phyloP scores from a whole-genome alignment of 768 basidiomycete genomes.

The Trametes sanguinea region DNA sequence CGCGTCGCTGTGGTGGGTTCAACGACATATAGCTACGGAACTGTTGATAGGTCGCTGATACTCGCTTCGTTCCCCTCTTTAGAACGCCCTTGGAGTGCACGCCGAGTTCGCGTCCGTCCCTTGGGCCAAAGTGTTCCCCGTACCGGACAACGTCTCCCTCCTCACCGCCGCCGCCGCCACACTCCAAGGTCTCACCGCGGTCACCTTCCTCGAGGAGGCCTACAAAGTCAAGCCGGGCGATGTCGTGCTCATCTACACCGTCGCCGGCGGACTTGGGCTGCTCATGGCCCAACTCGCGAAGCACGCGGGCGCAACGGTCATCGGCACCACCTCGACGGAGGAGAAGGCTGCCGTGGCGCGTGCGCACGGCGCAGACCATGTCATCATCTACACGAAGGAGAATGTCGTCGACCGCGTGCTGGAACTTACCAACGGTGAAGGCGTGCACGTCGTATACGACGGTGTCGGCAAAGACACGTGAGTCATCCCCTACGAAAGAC shows the following conservation, averaged over 20 bases:
- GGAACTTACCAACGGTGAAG: slow-evolving; percentile 75
- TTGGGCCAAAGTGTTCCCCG: slow-evolving; percentile 60
- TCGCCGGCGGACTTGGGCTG: slow-evolving; percentile 87
- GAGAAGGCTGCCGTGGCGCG: slow-evolving; percentile 85
- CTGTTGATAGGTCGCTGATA: background rate
- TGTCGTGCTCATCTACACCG: slow-evolving; percentile 81
- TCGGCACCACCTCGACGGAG: slow-evolving; percentile 86
- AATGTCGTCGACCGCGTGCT: slow-evolving; percentile 73
- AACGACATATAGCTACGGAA: too few species aligned
- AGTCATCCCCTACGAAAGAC: slow-evolving; percentile 31
- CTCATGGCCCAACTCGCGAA: slow-evolving; percentile 69
- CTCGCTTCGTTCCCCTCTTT: background rate
- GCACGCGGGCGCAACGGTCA: slow-evolving; percentile 80
- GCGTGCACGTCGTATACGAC: slow-evolving; percentile 87
- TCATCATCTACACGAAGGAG: slow-evolving; percentile 78
- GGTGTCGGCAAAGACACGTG: slow-evolving; percentile 98
- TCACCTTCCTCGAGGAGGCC: slow-evolving; percentile 80
- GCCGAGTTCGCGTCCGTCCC: slow-evolving; percentile 74
- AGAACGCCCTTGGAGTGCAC: slow-evolving; percentile 46
- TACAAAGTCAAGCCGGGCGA: slow-evolving; percentile 83
- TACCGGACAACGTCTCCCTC: slow-evolving; percentile 64
- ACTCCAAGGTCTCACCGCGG: slow-evolving; percentile 77
- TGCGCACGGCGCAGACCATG: slow-evolving; percentile 80
- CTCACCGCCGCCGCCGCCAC: slow-evolving; percentile 65
- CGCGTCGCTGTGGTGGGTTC: slow-evolving; percentile 64